Percentiles rank a stretch among this genome's conserved stretches.
Conservation (phyloP, 164 flowering plant species). For the Berberis vulgaris region DNA sequence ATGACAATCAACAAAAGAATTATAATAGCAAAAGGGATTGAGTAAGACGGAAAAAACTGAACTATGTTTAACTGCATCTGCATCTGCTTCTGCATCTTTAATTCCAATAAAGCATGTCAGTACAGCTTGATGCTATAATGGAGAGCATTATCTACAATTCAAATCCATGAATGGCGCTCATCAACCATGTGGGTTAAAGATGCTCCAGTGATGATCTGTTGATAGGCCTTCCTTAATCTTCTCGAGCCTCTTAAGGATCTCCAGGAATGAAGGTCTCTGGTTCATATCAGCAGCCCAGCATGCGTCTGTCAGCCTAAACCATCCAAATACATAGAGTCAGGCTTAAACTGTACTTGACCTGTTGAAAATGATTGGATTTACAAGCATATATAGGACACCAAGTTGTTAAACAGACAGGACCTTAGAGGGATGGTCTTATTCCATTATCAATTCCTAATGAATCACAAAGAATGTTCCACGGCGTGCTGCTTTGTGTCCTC, state of each 20-base stretch:
- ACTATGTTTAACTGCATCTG: too few species aligned
- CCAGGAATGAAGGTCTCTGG: constrained; percentile 74
- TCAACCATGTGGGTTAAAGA: constrained; percentile 37
- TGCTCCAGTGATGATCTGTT: constrained; percentile 69
- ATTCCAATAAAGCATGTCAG: too few species aligned
- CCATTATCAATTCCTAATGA: too few species aligned
- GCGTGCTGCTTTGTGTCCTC: too few species aligned
- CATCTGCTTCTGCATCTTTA: too few species aligned
- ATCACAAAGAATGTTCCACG: too few species aligned
- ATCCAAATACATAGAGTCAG: constrained; percentile 2
- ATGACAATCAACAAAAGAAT: not conserved
- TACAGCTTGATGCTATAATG: not conserved
- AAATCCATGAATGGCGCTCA: not conserved
- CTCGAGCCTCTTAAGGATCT: constrained; percentile 81
- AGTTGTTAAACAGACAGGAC: too few species aligned
- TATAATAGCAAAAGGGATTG: not conserved
- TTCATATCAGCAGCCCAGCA: constrained; percentile 96
- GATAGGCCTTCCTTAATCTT: constrained; percentile 63
- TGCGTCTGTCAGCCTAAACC: constrained; percentile 51
- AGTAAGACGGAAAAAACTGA: too few species aligned
- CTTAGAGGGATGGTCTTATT: too few species aligned
- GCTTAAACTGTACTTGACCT: too few species aligned
- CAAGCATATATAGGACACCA: too few species aligned
- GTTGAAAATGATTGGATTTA: too few species aligned
- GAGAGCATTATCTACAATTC: constrained; percentile 5